phyloP scores from a whole-genome alignment of 805 yeast species.

The Kodamaea leandrae region DNA sequence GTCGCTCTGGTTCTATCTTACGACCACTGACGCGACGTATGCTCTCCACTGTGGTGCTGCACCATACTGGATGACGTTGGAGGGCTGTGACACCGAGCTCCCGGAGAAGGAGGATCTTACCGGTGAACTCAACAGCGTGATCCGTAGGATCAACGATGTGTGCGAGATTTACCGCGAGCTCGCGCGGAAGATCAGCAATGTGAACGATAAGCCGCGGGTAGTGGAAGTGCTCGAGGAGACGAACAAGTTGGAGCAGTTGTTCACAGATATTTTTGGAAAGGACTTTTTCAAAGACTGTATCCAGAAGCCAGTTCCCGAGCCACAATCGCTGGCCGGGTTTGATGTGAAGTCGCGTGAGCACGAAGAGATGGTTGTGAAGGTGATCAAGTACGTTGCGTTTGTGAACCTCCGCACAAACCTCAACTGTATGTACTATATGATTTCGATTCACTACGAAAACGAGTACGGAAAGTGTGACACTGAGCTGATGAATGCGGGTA shows the following conservation, averaged over 20 bases:
- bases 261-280: conserved; percentile 37
- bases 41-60: conserved; percentile 35
- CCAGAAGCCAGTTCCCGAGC: conserved; percentile 30
- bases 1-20: conserved; percentile 33
- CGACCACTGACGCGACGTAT: conserved; percentile 27
- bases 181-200: conserved; percentile 25
- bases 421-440: conserved; percentile 39
- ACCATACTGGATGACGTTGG: conserved; percentile 26
- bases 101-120: conserved; percentile 21
- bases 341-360: conserved; percentile 22
- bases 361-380: conserved; percentile 32
- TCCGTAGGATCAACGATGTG: conserved; percentile 17
- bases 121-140: conserved; percentile 15
- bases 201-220: conserved; percentile 30
- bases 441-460: conserved; percentile 41
- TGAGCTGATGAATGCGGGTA: conserved; percentile 37
- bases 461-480: conserved; percentile 26
- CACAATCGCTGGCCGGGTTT: conserved; percentile 12
- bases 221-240: conserved; percentile 36
- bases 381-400: conserved; percentile 33
- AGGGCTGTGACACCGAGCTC: conserved; percentile 32
- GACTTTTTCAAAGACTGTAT: conserved; percentile 41
- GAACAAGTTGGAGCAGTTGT: conserved; percentile 33
- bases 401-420: conserved; percentile 38
- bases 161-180: conserved; percentile 30